phyloP scores from a whole-genome alignment of 179 eudicot species.

The Dionaea muscipula region DNA sequence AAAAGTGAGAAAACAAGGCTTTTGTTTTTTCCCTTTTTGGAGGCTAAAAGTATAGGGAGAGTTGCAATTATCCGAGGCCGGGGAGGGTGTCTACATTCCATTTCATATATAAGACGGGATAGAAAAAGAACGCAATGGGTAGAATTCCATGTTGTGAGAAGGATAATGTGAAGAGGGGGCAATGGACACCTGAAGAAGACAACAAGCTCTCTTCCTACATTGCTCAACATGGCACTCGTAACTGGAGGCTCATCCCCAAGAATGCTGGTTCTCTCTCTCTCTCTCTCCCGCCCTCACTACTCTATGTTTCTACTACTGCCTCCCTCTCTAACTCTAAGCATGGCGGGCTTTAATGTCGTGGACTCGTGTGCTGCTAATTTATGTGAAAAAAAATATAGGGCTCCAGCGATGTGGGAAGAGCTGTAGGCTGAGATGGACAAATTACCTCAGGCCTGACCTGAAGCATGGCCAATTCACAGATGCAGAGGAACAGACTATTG shows the following conservation, averaged over 20 bases:
- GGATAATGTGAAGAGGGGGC: slow-evolving; percentile 62
- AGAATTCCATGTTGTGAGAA: slow-evolving; percentile 71
- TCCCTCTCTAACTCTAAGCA: not conserved
- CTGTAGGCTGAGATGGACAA: slow-evolving; percentile 93
- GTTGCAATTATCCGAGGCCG: too few species aligned
- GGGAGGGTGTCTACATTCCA: not conserved
- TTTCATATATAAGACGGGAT: not conserved
- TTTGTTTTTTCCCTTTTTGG: too few species aligned
- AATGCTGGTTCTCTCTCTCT: slow-evolving; percentile 44
- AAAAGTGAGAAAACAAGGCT: too few species aligned
- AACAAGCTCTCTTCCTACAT: slow-evolving; percentile 90
- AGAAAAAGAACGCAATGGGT: slow-evolving; percentile 33
- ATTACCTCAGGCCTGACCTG: slow-evolving; percentile 86
- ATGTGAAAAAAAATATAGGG: slow-evolving; percentile 25
- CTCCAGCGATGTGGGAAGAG: slow-evolving; percentile 93
- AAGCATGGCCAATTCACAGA: slow-evolving; percentile 79
- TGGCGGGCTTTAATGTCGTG: too few species aligned
- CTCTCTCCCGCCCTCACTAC: not conserved
- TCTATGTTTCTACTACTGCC: not conserved
- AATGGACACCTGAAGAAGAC: slow-evolving; percentile 94
- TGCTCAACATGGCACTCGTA: slow-evolving; percentile 81
- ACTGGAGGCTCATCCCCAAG: slow-evolving; percentile 89
- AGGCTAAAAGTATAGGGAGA: too few species aligned
- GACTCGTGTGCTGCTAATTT: too few species aligned
- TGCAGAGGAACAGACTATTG: slow-evolving; percentile 76